These are phyloP conservation scores for Grifola frondosa DNA, from an alignment of 1,284 basidiomycete genomes.

Conservation along the genomic window DNA sequence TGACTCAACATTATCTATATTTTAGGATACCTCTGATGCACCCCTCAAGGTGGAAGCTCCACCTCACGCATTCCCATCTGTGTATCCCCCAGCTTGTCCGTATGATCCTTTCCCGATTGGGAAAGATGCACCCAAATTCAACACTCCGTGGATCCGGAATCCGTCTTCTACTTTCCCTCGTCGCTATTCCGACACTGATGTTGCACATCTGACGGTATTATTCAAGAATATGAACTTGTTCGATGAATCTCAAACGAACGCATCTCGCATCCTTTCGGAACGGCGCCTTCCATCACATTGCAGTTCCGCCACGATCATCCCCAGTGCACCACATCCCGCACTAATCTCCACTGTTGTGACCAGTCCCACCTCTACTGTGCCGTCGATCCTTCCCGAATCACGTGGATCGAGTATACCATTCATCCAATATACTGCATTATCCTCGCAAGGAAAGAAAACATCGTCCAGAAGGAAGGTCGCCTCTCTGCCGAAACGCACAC, in stretches of 20 bases:
- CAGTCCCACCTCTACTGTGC: too few relatives aligned
- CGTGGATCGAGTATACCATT: too few relatives aligned
- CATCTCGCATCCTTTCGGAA: background rate
- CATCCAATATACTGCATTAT: too few relatives aligned
- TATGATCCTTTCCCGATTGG: slow-evolving; percentile 28
- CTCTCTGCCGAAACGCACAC: background rate
- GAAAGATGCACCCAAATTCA: background rate
- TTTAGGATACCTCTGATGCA: slow-evolving; percentile 1
- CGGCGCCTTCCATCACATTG: too few relatives aligned
- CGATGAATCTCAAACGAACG: background rate
- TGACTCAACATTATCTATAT: too few relatives aligned
- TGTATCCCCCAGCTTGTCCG: slow-evolving; percentile 26
- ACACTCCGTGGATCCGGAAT: slow-evolving; percentile 6
- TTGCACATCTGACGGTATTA: background rate
- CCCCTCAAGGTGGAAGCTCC: slow-evolving; percentile 20
- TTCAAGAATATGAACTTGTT: background rate
- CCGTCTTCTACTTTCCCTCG: background rate
- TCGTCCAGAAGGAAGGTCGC: background rate
- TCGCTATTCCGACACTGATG: background rate
- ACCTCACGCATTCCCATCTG: slow-evolving; percentile 37
- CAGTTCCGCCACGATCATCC: background rate
- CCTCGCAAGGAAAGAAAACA: too few relatives aligned
- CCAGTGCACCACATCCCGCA: too few relatives aligned
- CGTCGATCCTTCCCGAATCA: too few relatives aligned
- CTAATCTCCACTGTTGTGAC: too few relatives aligned